Evolutionary conservation across 179 eudicot genomes (phyloP).

Genomic region (Drosera spatulata): DNA sequence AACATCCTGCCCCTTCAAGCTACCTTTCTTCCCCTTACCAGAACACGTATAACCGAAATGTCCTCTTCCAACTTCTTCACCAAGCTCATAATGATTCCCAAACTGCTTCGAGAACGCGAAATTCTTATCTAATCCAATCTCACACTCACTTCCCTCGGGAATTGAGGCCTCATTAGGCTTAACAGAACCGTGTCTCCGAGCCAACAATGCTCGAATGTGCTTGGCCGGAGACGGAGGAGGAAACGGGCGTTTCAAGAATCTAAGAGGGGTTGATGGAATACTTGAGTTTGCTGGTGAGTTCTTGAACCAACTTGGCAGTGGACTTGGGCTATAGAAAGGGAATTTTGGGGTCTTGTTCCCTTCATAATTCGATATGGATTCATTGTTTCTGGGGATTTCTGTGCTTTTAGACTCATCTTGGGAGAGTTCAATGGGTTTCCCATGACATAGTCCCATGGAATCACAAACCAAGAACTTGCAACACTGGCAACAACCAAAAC

Average conservation of each 20-base stretch:
- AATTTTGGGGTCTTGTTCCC: constrained; percentile 48
- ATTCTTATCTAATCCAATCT: constrained; percentile 62
- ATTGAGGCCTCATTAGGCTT: too few species aligned
- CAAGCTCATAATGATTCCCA: constrained; percentile 53
- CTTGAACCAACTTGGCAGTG: constrained; percentile 66
- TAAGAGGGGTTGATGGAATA: constrained; percentile 62
- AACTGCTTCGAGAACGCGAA: constrained; percentile 81
- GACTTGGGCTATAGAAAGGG: constrained; percentile 91
- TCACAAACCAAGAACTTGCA: constrained; percentile 20
- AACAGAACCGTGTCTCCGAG: constrained; percentile 72
- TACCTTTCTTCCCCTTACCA: constrained; percentile 54
- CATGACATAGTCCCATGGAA: constrained; percentile 95
- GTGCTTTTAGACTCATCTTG: constrained; percentile 32
- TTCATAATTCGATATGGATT: constrained; percentile 23
- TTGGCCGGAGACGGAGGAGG: constrained; percentile 98
- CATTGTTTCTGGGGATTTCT: constrained; percentile 19
- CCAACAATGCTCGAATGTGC: constrained; percentile 80
- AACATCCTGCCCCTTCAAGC: constrained; percentile 28
- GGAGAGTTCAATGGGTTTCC: constrained; percentile 59
- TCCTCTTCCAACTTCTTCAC: constrained; percentile 88
- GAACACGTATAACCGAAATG: constrained; percentile 93
- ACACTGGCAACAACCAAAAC: constrained; percentile 1
- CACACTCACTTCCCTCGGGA: too few species aligned
- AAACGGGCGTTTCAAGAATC: constrained; percentile 74
- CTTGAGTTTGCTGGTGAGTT: constrained; percentile 78